Evolutionary conservation across 352 stramenopile species (phyloP), one percentile per base, ranked within the genome.

Genomic region (Blastocystis sp.): DNA sequence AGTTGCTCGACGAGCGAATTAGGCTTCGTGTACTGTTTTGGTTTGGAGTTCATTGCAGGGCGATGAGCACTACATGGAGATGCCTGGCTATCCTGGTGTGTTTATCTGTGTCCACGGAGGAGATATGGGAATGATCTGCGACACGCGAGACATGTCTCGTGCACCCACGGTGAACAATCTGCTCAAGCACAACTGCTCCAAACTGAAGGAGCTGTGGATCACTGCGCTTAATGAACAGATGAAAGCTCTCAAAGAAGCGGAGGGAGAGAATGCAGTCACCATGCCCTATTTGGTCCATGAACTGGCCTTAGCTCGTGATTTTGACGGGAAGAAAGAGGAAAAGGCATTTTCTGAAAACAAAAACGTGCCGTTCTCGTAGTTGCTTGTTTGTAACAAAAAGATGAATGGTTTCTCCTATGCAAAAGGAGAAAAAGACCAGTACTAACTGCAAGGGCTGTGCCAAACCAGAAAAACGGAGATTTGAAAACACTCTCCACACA

Each of bases 111-210:
- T 88, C 23, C 77, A 88, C 43, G 77, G 77, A 11, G 77, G 61
- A n/a, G 77, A 56, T 39, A 15, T 79, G 6, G 77, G 77, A 15
- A 15, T n/a, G n/a, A 56, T 88, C 29, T 50, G 20, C 6, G 77
- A 88, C 41, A 88, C 62, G 53, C 77, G 77, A 8, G 77, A 88
- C 41, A 63, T 79, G 62, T 68, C 26, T n/a, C 75, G 18, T 23
- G 77, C 77, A 3, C 77, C 77, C 47, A 88, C 62, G 13, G 66
- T 88, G 55, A 79, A 76, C 56, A 88, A 88, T 66, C 77, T 88
- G 43, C 18, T 88, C 26, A 76, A 88, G 62, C 59, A 64, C 43
- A 64, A 77, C 23, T 88, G 77, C 50, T 47, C 55, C 13, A 26
- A 88, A 47, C 29, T 88, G 63, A 88, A 88, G 56, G 66, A n/a